Evolutionary conservation across 495 filamentous ascomycete species (phyloP).

Genomic region (Immersiella caudata): DNA sequence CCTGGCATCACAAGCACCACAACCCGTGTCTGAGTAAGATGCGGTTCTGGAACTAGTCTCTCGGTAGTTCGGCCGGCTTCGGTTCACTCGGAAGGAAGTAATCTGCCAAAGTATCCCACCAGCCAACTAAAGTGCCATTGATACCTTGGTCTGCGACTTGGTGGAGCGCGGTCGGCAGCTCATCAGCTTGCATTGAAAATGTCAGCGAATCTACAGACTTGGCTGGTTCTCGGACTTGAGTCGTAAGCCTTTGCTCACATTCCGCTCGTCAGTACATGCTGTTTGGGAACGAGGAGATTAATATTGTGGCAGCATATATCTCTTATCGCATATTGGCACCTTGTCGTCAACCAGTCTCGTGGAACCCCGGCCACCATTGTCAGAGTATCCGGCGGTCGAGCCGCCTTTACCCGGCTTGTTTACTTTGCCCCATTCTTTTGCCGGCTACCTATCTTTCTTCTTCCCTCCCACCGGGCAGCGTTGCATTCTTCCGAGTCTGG

Average conservation of each 20-base stretch:
- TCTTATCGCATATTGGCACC: constrained; percentile 20
- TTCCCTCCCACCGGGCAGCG: neutral
- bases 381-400: neutral
- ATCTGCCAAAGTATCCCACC: neutral
- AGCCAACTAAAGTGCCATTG: too few species aligned
- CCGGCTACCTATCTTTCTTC: neutral
- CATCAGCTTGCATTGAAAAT: neutral
- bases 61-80: neutral
- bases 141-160: too few species aligned
- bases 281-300: neutral
- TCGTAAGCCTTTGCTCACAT: neutral
- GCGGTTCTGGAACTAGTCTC: neutral
- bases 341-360: constrained; percentile 12
- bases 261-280: neutral
- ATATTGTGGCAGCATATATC: neutral
- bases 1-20: neutral
- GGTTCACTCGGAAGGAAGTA: neutral
- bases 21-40: neutral
- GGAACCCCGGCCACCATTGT: neutral
- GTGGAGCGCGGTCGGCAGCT: too few species aligned
- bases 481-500: constrained; percentile 12
- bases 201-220: neutral
- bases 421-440: neutral
- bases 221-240: neutral
- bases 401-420: constrained; percentile 11